A percentile compares a stretch with the other conserved stretches of the same genome.
Conservation (phyloP, 176 grass and related monocot species). For the Juncus inflexus region DNA sequence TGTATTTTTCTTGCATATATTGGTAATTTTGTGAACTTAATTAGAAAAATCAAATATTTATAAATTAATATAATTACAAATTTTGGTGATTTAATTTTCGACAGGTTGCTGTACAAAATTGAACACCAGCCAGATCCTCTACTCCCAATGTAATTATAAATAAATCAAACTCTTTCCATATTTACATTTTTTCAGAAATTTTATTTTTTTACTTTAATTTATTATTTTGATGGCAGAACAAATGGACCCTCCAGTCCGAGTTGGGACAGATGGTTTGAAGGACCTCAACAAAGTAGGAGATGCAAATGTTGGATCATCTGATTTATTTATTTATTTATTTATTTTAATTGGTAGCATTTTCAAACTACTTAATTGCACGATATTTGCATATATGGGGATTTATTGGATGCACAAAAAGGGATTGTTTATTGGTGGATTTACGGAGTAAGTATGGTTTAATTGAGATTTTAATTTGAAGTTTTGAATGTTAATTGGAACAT, state of each 20-base stretch:
- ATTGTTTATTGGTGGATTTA: too few relatives aligned
- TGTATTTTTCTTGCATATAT: neutral
- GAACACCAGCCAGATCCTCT: conserved; percentile 68
- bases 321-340: too few relatives aligned
- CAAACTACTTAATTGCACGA: neutral
- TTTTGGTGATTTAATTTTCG: conserved; percentile 1
- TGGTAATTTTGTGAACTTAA: neutral
- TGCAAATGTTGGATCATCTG: conserved; percentile 88
- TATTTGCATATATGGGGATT: neutral
- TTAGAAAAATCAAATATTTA: neutral
- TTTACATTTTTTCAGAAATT: neutral
- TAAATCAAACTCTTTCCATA: neutral
- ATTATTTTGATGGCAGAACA: conserved; percentile 42
- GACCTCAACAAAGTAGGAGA: conserved; percentile 51
- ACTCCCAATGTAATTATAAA: conserved; percentile 62
- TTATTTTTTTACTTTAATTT: neutral
- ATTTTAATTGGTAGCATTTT: neutral
- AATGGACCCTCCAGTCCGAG: conserved; percentile 41
- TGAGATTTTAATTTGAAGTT: too few relatives aligned
- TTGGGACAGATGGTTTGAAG: conserved; percentile 92
- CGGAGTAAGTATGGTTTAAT: too few relatives aligned
- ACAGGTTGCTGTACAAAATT: conserved; percentile 55
- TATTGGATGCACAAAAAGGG: too few relatives aligned
- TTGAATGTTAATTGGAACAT: too few relatives aligned
- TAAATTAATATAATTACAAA: too few relatives aligned